A percentile compares a stretch with the other conserved stretches of the same genome.
phyloP scores from a whole-genome alignment of 306 rosid genomes.

The Phaseolus lunatus region DNA sequence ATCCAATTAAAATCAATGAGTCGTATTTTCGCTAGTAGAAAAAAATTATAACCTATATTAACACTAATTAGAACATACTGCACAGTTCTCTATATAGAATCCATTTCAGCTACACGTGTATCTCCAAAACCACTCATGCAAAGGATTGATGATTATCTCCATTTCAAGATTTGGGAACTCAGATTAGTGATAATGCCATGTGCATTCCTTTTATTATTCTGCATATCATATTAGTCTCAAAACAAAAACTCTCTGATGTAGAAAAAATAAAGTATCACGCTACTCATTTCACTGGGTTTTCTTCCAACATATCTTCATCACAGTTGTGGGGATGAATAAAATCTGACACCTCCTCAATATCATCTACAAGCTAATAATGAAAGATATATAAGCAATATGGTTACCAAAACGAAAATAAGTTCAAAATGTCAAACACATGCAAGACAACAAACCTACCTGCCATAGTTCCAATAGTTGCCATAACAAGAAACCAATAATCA shows the following conservation, averaged over 20 bases:
- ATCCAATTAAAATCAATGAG: too few species aligned
- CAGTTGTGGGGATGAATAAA: constrained; percentile 48
- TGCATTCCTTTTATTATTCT: constrained; percentile 12
- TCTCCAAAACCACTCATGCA: not conserved
- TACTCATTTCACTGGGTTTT: constrained; percentile 17
- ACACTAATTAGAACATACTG: not conserved
- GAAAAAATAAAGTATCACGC: constrained; percentile 18
- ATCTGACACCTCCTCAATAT: constrained; percentile 70
- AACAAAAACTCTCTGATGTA: not conserved
- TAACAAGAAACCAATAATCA: constrained; percentile 79
- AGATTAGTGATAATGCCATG: not conserved
- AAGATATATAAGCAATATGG: constrained; percentile 22
- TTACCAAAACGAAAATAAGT: not conserved
- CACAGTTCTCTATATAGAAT: not conserved
- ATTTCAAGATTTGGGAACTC: constrained; percentile 20
- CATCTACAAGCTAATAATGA: constrained; percentile 67
- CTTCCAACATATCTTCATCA: constrained; percentile 42
- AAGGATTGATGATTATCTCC: constrained; percentile 4
- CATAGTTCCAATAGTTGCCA: constrained; percentile 76
- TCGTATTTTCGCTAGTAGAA: too few species aligned
- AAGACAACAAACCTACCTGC: constrained; percentile 60
- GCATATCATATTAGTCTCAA: constrained; percentile 32
- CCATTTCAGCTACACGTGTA: not conserved
- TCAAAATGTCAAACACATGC: constrained; percentile 14
- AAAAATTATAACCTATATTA: too few species aligned